These are phyloP conservation scores for Hamiltosporidium tvaerminnensis DNA, from an alignment of 371 early-diverging fungal species.

Conservation along the genomic window DNA sequence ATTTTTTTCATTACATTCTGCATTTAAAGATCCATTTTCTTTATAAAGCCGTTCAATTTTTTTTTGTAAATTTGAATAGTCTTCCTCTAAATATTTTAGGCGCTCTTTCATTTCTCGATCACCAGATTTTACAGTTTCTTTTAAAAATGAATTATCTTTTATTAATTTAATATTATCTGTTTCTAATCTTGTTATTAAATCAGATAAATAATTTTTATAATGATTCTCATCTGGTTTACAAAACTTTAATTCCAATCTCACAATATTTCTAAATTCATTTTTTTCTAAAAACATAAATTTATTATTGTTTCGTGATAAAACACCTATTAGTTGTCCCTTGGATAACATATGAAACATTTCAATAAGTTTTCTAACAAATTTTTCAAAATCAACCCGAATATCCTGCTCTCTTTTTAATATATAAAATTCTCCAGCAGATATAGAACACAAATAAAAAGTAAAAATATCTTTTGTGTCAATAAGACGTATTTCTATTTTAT, in stretches of 20 bases:
- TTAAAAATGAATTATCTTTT: constrained; percentile 41
- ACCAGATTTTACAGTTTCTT: constrained; percentile 27
- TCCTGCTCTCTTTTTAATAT: constrained; percentile 51
- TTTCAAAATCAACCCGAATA: constrained; percentile 49
- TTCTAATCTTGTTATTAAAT: constrained; percentile 43
- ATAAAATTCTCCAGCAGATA: constrained; percentile 43
- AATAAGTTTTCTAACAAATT: constrained; percentile 36
- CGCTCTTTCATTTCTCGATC: constrained; percentile 21
- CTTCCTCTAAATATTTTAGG: constrained; percentile 20
- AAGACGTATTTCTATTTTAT: constrained; percentile 35
- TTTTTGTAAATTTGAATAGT: constrained; percentile 5
- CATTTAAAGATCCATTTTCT: constrained; percentile 12
- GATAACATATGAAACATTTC: constrained; percentile 44
- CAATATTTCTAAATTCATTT: constrained; percentile 51
- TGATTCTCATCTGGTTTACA: constrained; percentile 42
- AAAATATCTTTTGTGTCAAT: constrained; percentile 45
- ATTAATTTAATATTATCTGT: constrained; percentile 39
- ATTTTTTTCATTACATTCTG: constrained; percentile 1
- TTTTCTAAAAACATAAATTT: constrained; percentile 49
- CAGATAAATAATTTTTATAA: constrained; percentile 45
- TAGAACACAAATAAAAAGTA: constrained; percentile 39
- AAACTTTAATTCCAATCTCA: constrained; percentile 48
- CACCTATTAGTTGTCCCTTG: constrained; percentile 21
- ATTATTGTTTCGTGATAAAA: constrained; percentile 13
- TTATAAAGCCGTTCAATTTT: constrained; percentile 24